Percentiles rank a stretch among this genome's conserved stretches.
phyloP scores from a whole-genome alignment of 2,329 filamentous ascomycete species.

The Escovopsis sp. region DNA sequence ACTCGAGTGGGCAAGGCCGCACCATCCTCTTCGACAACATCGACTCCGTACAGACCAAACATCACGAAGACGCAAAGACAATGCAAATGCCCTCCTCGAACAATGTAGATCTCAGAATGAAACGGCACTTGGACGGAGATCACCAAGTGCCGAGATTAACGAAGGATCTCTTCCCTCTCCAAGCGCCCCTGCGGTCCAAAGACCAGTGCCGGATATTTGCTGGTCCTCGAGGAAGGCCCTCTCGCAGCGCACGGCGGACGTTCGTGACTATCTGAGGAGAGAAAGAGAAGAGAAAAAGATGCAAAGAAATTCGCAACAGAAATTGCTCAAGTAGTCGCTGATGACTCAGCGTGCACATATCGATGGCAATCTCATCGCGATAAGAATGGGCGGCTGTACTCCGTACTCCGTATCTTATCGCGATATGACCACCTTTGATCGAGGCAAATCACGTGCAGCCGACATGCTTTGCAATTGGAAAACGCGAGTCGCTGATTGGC shows the following conservation, averaged over 20 bases:
- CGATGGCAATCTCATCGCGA: no score
- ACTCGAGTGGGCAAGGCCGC: background rate
- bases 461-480: conserved; percentile 15
- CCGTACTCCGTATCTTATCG: no score
- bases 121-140: conserved; percentile 35
- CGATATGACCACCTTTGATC: no score
- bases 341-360: background rate
- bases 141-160: conserved; percentile 40
- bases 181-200: conserved; percentile 23
- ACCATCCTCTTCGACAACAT: background rate
- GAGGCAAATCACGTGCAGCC: background rate
- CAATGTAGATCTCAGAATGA: conserved; percentile 45
- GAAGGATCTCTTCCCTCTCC: conserved; percentile 37
- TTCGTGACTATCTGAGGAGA: conserved; percentile 36
- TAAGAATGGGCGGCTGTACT: no score
- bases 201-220: conserved; percentile 16
- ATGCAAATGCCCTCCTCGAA: no score
- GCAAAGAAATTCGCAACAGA: conserved; percentile 1
- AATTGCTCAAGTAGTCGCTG: no score
- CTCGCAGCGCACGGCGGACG: conserved; percentile 21
- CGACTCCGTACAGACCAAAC: no score
- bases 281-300: conserved; percentile 17
- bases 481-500: conserved; percentile 21
- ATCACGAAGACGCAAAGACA: no score
- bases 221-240: conserved; percentile 13